Evolutionary conservation across 2,329 filamentous ascomycete genomes (phyloP), one percentile per base, ranked within the genome.

Genomic region (Chalara sp.): DNA sequence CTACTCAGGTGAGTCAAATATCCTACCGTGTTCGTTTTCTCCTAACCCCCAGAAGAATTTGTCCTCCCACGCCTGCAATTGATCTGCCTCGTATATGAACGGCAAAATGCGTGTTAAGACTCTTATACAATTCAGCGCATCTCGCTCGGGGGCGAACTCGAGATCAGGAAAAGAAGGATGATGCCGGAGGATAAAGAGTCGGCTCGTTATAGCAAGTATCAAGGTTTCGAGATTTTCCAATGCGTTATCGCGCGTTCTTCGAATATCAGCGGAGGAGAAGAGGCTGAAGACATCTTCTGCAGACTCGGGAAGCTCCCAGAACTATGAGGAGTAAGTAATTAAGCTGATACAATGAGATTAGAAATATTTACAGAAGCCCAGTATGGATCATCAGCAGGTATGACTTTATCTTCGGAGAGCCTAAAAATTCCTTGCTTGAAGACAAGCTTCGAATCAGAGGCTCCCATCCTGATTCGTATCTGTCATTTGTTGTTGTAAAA

Each of bases 351-450:
- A 21, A 21, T 21, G 21, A 21, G 21, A 31, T 21, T 28, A 47
- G 31, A n/a, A 12, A 43, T 37, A 76, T 86, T 65, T 72, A 95
- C 90, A 67, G 89, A 88, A 57, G 87, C 84, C 93, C 93, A 99
- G 73, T 96, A 96, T 13, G 83, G 77, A 72, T 96, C 89, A 70
- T 93, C 86, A 51, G 89, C 83, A 53, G 89, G 79, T 65, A 97
- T 96, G 67, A 87, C 79, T 59, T 84, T 83, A 68, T 95, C 87
- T 68, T 96, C 90, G n/a, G 90, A 93, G 53, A 99, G 82, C 66
- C 87, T 84, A 75, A 97, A 96, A 74, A 97, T 95, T 72, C 91
- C 92, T 72, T 95, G 89, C 73, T 96, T 97, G 80, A 99, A 97
- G 67, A 92, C 89, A 67, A 97, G 84, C 79, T 97, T 97, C 64